Percentiles rank a stretch among this genome's conserved stretches.
These are phyloP conservation scores for Boletus coccyginus DNA, from an alignment of 768 basidiomycete species.

Conservation along the genomic window DNA sequence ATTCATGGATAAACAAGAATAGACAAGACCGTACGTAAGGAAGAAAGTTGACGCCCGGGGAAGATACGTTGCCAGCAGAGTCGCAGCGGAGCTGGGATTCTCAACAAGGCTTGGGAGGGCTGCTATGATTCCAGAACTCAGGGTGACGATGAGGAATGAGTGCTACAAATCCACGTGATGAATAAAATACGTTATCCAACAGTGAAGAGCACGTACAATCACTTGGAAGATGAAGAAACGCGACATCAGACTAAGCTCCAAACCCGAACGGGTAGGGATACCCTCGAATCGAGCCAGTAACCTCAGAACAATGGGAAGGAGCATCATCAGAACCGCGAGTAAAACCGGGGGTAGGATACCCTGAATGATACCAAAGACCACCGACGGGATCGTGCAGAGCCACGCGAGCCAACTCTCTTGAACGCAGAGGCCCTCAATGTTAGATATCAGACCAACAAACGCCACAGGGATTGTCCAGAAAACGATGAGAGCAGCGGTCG, in stretches of 20 bases:
- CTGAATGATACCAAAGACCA: constrained; percentile 78
- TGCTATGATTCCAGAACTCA: constrained; percentile 79
- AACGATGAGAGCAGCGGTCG: constrained; percentile 78
- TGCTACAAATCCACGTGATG: constrained; percentile 48
- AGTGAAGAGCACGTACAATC: constrained; percentile 52
- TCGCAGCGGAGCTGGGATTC: constrained; percentile 69
- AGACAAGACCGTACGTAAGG: constrained; percentile 55
- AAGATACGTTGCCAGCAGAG: constrained; percentile 70
- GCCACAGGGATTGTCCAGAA: constrained; percentile 88
- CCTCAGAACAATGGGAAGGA: constrained; percentile 81
- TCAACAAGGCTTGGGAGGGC: constrained; percentile 61
- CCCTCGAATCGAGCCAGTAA: constrained; percentile 85
- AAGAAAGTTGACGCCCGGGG: constrained; percentile 89
- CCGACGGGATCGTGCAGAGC: constrained; percentile 67
- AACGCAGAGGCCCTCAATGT: constrained; percentile 66
- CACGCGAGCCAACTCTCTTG: constrained; percentile 74
- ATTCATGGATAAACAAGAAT: background rate
- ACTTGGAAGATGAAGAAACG: constrained; percentile 92
- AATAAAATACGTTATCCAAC: background rate
- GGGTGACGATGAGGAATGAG: constrained; percentile 88
- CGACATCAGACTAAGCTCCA: constrained; percentile 91
- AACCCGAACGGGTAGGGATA: constrained; percentile 75
- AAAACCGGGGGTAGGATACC: constrained; percentile 88
- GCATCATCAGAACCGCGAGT: constrained; percentile 88
- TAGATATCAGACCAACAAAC: constrained; percentile 84